phyloP scores from a whole-genome alignment of 2,329 filamentous ascomycete genomes.

The Penicillium verrucosum region DNA sequence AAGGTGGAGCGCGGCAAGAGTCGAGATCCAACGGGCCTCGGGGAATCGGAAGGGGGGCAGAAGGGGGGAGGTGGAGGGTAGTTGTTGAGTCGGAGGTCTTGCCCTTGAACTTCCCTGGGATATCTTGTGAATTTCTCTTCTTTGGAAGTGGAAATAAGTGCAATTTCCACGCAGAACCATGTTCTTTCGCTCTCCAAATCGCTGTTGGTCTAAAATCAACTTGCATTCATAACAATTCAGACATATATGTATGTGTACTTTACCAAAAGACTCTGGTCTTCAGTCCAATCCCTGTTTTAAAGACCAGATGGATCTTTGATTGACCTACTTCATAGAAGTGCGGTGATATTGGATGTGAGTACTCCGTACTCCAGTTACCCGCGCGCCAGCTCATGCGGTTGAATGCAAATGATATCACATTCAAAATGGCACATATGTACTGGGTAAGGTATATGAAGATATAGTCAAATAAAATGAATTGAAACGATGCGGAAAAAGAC shows the following conservation, averaged over 20 bases:
- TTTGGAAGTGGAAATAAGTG: background rate
- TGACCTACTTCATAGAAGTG: background rate
- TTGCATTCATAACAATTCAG: background rate
- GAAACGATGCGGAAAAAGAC: background rate
- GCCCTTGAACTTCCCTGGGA: background rate
- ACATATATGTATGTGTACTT: background rate
- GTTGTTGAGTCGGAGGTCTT: background rate
- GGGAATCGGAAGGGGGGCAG: background rate
- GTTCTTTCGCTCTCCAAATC: background rate
- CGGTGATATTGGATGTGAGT: background rate
- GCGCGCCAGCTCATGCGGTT: slow-evolving; percentile 13
- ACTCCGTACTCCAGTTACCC: background rate
- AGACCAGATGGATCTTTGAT: background rate
- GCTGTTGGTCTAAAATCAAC: background rate
- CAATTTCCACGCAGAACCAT: slow-evolving; percentile 1
- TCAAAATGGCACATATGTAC: background rate
- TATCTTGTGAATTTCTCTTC: background rate
- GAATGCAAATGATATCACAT: slow-evolving; percentile 13
- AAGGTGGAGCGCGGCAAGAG: slow-evolving; percentile 17
- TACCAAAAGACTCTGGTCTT: background rate
- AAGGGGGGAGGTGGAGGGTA: background rate
- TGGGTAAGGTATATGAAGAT: background rate
- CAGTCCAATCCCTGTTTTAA: background rate
- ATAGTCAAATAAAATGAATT: background rate
- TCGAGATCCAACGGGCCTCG: slow-evolving; percentile 8